Evolutionary conservation across 2,329 filamentous ascomycete genomes (phyloP).

Genomic region (Cytospora paraplurivora): DNA sequence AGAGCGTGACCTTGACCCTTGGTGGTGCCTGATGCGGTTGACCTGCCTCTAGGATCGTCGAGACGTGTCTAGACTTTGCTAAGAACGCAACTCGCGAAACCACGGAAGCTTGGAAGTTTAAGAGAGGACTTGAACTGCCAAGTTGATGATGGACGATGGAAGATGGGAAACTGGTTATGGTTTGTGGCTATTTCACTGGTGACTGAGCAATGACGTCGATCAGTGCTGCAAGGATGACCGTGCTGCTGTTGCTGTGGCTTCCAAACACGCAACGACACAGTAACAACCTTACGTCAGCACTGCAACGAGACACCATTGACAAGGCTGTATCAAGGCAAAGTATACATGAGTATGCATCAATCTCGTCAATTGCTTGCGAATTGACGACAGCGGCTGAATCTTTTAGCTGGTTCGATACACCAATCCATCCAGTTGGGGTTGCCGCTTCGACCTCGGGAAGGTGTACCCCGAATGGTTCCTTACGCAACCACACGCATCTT

Average conservation of each 20-base stretch:
- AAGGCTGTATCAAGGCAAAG: background rate
- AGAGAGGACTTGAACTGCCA: background rate
- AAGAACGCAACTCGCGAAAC: background rate
- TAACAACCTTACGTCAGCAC: constrained; percentile 9
- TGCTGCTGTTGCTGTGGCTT: background rate
- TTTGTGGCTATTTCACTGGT: background rate
- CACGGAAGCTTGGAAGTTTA: too few species aligned
- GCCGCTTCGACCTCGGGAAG: background rate
- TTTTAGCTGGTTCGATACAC: background rate
- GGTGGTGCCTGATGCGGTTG: background rate
- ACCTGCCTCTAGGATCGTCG: background rate
- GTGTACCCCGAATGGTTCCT: too few species aligned
- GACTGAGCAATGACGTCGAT: constrained; percentile 18
- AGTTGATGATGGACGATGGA: background rate
- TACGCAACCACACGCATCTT: too few species aligned
- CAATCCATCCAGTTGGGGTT: background rate
- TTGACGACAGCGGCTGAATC: background rate
- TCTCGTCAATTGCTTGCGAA: too few species aligned
- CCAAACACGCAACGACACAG: background rate
- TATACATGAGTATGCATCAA: background rate
- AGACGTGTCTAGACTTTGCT: background rate
- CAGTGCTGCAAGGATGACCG: constrained; percentile 6
- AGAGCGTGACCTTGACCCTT: background rate
- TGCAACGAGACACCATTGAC: constrained; percentile 4
- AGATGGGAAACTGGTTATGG: background rate